Percentiles rank a stretch among this genome's conserved stretches.
Evolutionary conservation across 345 rosid genomes (phyloP).

Genomic region (Pistacia atlantica): DNA sequence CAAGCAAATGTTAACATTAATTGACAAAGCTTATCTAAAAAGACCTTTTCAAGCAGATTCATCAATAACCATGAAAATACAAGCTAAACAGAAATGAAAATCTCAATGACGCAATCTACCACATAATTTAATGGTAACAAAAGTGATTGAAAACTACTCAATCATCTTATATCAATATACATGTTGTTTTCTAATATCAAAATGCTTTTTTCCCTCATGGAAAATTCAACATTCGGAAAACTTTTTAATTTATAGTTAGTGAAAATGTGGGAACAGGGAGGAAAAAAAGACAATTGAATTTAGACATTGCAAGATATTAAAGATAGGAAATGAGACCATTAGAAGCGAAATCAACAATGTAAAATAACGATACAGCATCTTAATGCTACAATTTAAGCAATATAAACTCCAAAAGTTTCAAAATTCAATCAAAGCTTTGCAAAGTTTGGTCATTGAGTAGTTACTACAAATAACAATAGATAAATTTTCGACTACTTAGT

Average conservation of each 20-base stretch:
- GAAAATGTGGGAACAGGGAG: background rate
- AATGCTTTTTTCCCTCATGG: background rate
- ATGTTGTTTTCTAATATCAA: background rate
- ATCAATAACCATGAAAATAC: background rate
- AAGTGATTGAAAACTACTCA: background rate
- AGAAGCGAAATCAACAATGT: background rate
- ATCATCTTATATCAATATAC: no score
- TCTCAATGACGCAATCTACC: background rate
- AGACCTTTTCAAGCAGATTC: background rate
- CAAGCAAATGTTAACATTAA: constrained; percentile 17
- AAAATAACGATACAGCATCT: background rate
- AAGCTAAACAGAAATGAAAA: background rate
- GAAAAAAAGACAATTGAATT: background rate
- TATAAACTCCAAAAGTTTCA: background rate
- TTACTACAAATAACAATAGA: no score
- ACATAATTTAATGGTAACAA: background rate
- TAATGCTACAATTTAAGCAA: no score
- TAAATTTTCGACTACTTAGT: no score
- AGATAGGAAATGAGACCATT: background rate
- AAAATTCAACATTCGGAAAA: background rate
- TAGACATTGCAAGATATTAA: no score
- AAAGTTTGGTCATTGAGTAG: background rate
- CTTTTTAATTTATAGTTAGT: background rate
- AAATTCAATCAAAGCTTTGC: background rate
- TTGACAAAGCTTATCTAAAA: background rate